Percentiles rank a stretch among this genome's conserved stretches.
Evolutionary conservation across 306 rosid species (phyloP).

Genomic region (Fragaria iinumae): DNA sequence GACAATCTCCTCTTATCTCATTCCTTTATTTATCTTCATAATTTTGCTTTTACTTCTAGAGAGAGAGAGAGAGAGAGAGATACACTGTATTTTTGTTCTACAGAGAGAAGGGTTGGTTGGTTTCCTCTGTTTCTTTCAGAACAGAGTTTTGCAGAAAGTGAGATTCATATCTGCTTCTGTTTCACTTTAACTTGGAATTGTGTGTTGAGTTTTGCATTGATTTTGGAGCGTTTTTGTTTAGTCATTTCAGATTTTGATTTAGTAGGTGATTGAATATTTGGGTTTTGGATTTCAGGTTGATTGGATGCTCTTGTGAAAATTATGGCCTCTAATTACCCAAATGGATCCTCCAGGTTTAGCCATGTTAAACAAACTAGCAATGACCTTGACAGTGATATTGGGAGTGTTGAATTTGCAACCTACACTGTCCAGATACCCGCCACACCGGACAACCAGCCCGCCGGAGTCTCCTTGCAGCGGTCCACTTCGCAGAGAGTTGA

Average conservation of each 20-base stretch:
- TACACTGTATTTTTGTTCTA: neutral
- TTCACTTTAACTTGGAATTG: neutral
- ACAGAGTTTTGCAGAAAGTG: neutral
- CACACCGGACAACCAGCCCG: constrained; percentile 69
- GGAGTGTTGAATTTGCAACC: constrained; percentile 36
- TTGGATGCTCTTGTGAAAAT: neutral
- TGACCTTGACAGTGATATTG: constrained; percentile 46
- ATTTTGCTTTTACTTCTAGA: neutral
- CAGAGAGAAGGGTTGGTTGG: neutral
- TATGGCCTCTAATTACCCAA: constrained; percentile 37
- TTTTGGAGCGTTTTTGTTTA: neutral
- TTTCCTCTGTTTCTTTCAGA: neutral
- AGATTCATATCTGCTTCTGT: neutral
- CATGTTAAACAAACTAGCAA: constrained; percentile 37
- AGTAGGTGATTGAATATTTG: neutral
- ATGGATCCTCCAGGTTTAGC: constrained; percentile 33
- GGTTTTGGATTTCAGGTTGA: constrained; percentile 29
- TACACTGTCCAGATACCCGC: constrained; percentile 60
- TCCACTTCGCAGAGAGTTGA: constrained; percentile 56
- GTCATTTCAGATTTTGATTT: neutral
- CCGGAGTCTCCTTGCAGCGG: constrained; percentile 50
- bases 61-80: neutral
- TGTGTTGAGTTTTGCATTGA: neutral
- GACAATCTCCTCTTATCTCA: constrained; percentile 11
- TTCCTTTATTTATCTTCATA: constrained; percentile 24